Evolutionary conservation across 495 filamentous ascomycete species (phyloP).

Genomic region (Lepidopterella palustris): DNA sequence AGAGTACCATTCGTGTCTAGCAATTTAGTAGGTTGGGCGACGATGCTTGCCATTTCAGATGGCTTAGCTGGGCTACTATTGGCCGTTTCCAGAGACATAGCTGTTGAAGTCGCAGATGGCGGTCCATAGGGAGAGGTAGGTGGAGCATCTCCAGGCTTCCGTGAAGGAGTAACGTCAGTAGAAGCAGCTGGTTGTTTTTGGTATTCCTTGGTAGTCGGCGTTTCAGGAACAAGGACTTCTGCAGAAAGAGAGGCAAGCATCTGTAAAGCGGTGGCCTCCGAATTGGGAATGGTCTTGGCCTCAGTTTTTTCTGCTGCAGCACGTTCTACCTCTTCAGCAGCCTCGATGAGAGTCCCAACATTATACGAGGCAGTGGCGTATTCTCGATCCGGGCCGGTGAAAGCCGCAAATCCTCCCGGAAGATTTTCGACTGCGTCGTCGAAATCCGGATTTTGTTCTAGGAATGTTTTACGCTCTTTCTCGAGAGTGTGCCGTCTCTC

Average conservation of each 20-base stretch:
- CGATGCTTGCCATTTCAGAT: not conserved
- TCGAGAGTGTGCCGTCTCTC: slow-evolving; percentile 5
- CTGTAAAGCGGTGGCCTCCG: slow-evolving; percentile 17
- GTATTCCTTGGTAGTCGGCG: not conserved
- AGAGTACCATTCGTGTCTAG: not conserved
- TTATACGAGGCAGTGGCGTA: slow-evolving; percentile 12
- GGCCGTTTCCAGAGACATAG: slow-evolving; percentile 18
- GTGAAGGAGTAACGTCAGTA: slow-evolving; percentile 1
- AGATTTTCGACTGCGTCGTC: slow-evolving; percentile 14
- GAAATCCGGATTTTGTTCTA: slow-evolving; percentile 10
- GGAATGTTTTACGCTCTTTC: slow-evolving; percentile 2
- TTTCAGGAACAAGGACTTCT: slow-evolving; percentile 5
- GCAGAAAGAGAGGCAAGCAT: slow-evolving; percentile 21
- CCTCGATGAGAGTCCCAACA: slow-evolving; percentile 13
- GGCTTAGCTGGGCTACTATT: slow-evolving; percentile 6
- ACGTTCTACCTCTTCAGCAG: slow-evolving; percentile 12
- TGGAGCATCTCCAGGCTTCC: not conserved
- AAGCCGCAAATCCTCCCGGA: slow-evolving; percentile 17
- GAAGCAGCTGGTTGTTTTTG: not conserved
- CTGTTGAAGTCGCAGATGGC: slow-evolving; percentile 7
- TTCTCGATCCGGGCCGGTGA: slow-evolving; percentile 19
- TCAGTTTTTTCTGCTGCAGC: slow-evolving; percentile 3
- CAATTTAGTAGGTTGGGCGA: not conserved
- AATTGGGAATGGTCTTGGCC: slow-evolving; percentile 2
- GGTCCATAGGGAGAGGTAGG: slow-evolving; percentile 4